Evolutionary conservation across 2,329 filamentous ascomycete species (phyloP), one percentile per base, ranked within the genome.

Genomic region (Xylaria sp.): DNA sequence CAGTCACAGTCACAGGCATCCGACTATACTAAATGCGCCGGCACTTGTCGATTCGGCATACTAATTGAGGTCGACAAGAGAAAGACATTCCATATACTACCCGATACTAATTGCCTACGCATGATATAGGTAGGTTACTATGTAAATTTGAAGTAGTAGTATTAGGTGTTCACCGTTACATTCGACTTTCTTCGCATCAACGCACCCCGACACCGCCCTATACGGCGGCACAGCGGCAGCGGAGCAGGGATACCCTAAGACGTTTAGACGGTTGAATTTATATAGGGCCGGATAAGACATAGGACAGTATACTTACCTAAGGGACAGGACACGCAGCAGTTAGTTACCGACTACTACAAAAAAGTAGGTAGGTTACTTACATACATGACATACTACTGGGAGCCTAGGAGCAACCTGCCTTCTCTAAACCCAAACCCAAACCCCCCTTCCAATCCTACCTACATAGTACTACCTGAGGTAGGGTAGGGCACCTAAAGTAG

Each of bases 401-500:
- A 38, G 36, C 36, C 36, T 38, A 13, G 36, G 36, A 38, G 36
- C 36, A 38, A 38, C 36, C 36, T 38, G 11, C 36, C 36, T 4
- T 38, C 36, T 38, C 46, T 23, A 28, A 49, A 51, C 48, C 48
- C 28, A 51, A 51, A 17, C 13, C 20, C 46, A 23, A 6, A 38
- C 15, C 10, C 38, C 38, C 38, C 13, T 40, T 40, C 36, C 36
- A 38, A 38, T 38, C 36, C 10, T 56, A 38, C 51, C 51, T 31
- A 51, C n/a, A n/a, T n/a, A n/a, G n/a, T 26, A 46, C 36, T 61
- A 23, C 26, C 58, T 56, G 33, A 38, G n/a, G 42, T 40, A 36
- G 23, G 28, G 48, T 58, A 60, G 57, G 65, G 67, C 63, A 63
- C 64, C 61, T 60, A 67, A 48, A 56, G 67, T 40, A 57, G 46